Evolutionary conservation across 768 basidiomycete genomes (phyloP), one percentile per base, ranked within the genome.

Genomic region (Hericium rajendrae): DNA sequence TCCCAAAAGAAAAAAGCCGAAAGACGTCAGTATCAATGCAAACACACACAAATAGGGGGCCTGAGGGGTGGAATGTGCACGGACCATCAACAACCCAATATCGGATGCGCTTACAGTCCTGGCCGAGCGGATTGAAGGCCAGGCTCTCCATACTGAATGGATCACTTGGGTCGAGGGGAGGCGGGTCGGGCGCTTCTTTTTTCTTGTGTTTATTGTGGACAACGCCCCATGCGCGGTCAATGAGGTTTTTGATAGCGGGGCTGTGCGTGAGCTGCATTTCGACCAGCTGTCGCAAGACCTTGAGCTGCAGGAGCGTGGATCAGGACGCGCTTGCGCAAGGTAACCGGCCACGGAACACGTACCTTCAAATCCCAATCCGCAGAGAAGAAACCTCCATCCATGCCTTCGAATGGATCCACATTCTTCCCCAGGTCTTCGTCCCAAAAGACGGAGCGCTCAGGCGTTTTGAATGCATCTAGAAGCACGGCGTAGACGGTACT

Each of bases 11-110:
- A 69, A 70, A 65, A 69, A 66, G 67, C 66, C 67, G 71, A 71
- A 68, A 68, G 71, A 72, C 71, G 73, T 54, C 49, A 56, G 38
- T 61, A 61, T 61, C 62, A 58, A 57, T 70, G 72, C 77, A 88
- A 88, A 87, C 82, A 87, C 72, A 77, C 73, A 72, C 82, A 88
- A 88, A 87, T 82, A 86, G 43, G 54, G 57, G 20, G 57, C 48
- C 48, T 53, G 65, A 60, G 61, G 68, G 62, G 56, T 63, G 51
- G 65, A 70, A 66, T 71, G 73, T 68, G 76, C 76, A 90, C 91
- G 78, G 76, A 94, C 91, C 88, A 82, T 93, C 91, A 68, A 80
- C 80, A 62, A 86, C 72, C 91, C 91, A 94, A 71, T 84, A 94
- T 53, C 91, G 86, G 70, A 81, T 88, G 62, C 87, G 81, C 53